Evolutionary conservation across 495 filamentous ascomycete genomes (phyloP), one percentile per base, ranked within the genome.

Genomic region (Lentithecium fluviatile): DNA sequence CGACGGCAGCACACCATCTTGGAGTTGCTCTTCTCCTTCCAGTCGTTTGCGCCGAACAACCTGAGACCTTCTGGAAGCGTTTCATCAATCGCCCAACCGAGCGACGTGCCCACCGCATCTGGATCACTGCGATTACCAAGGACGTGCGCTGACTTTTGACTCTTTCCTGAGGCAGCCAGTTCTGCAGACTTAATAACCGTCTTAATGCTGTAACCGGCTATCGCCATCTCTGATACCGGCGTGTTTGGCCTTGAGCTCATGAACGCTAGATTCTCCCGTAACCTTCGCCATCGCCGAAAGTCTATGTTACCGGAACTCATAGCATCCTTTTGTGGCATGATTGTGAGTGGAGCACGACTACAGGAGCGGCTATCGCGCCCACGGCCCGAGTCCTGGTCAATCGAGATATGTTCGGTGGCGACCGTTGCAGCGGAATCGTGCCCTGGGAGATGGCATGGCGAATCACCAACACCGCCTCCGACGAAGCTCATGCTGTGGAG

Each of bases 51-150:
- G 24, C 53, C 19, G 60, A 58, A 64, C 5, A 10, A 59, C 37
- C 34, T 59, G 61, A 54, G 23, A 55, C 55, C 43, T 64, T 64
- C 61, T 58, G 55, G 61, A 64, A 64, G 54, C 43, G 61, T 64
- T 64, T 64, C 61, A 54, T 25, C 24, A n/a, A 15, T 34, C 17
- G 23, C 24, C n/a, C 56, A 32, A 26, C 20, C 20, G 40, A 37
- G 34, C 45, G 1, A 49, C 45, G 37, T n/a, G 5, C 19, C 45
- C 55, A 40, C 55, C 23, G 11, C 7, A 24, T 54, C 56, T 52
- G 19, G 42, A 49, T 40, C 34, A 17, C 49, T 25, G 45, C 24
- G 24, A 61, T 54, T 46, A 54, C 25, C 24, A 54, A 61, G 34
- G 21, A 19, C 52, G 49, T 6, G 12, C 24, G 37, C 52, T 49